Evolutionary conservation across 2,329 filamentous ascomycete species (phyloP), one percentile per base, ranked within the genome.

Genomic region (Phoma sp.): DNA sequence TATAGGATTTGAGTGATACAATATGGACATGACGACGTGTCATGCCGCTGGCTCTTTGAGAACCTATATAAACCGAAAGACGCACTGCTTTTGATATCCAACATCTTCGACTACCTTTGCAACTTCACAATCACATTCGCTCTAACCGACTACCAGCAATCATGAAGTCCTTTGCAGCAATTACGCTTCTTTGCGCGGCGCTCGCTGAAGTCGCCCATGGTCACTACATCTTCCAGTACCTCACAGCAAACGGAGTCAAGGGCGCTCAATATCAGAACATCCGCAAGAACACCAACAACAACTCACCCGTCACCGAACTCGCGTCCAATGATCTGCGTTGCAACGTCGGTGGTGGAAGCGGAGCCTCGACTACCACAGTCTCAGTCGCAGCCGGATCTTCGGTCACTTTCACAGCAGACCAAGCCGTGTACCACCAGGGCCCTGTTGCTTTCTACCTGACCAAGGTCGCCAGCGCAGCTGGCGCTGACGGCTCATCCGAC

Each of bases 351-450:
- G 73, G 67, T 36, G 61, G 40, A 45, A 67, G 54, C 11, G 65
- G 64, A 26, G 61, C 58, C 28, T 63, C 56, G 15, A 75, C 73
- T 3, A 64, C 64, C 38, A 73, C 68, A 6, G 72, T 74, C 29
- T 61, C 69, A 0, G 73, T 76, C 1, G 67, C 70, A 48, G 72
- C 74, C 28, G 74, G 74, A 15, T 68, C 65, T 5, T 63, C 57
- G 3, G 63, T 76, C 29, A 66, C 67, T 1, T 75, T 74, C 61
- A 73, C 69, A 3, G 68, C 73, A 6, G 73, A 76, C 39, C 59
- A 61, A 15, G 70, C 70, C 7, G 72, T 76, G 7, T 76, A 76
- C 57, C 74, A 76, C 53, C 73, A 75, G 40, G 73, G 73, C 10
- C 72, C 73, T 12, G 65, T 73, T 12, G 45, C 69, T 2, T 75